Conservation (phyloP, 257 asterid species). For the Solanum arcanum region DNA sequence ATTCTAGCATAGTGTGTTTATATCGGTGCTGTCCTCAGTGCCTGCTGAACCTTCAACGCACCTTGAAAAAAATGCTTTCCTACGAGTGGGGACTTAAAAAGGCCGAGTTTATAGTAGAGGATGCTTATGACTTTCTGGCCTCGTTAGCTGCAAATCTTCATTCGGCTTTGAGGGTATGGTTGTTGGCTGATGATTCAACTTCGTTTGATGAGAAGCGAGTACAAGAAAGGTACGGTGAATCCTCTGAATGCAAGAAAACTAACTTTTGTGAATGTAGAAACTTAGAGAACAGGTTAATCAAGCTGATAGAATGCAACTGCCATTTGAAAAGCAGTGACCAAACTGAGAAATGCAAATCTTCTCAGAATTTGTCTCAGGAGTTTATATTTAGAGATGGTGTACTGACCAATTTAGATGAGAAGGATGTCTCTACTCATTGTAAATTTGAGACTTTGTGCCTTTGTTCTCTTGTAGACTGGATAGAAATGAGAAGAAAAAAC, state of each 20-base stretch:
- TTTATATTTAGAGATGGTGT: conserved; percentile 60
- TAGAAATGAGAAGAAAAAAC: conserved; percentile 33
- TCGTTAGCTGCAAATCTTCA: conserved; percentile 64
- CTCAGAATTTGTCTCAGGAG: conserved; percentile 5
- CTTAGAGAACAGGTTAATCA: conserved; percentile 1
- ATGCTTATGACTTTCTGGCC: conserved; percentile 59
- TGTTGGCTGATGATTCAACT: conserved; percentile 11
- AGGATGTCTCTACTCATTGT: conserved; percentile 47
- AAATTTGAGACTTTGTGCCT: conserved; percentile 75
- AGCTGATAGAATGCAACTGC: conserved; percentile 42
- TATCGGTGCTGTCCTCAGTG: conserved; percentile 69
- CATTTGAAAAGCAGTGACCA: conserved; percentile 15
- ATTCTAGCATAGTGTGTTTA: conserved; percentile 25
- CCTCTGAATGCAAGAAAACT: conserved; percentile 1
- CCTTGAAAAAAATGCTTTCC: conserved; percentile 26
- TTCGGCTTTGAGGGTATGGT: conserved; percentile 33
- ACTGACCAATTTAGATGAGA: conserved; percentile 24
- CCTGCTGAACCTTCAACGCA: conserved; percentile 35
- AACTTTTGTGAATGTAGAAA: conserved; percentile 1
- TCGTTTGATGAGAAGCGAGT: not conserved
- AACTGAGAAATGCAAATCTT: not conserved
- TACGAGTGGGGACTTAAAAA: conserved; percentile 26
- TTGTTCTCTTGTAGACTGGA: conserved; percentile 68
- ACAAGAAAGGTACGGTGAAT: conserved; percentile 6
- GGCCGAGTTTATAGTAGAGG: conserved; percentile 39